Conservation (phyloP, 371 early-diverging fungal genomes). For the Chytridium lagenaria region DNA sequence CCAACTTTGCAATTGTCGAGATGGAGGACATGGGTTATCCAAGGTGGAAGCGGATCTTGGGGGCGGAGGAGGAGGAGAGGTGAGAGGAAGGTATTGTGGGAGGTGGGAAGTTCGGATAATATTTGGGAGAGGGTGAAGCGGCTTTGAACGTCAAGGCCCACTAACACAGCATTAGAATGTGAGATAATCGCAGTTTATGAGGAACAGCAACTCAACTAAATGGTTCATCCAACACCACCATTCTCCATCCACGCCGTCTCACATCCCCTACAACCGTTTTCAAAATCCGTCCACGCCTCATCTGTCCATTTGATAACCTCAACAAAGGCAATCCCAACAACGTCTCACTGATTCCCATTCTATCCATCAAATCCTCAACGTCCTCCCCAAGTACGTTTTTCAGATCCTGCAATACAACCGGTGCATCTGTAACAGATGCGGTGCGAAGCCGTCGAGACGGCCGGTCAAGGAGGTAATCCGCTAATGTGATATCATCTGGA, state of each 20-base stretch:
- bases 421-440: slow-evolving; percentile 8
- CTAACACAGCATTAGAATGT: slow-evolving; percentile 29
- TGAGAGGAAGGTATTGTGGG: slow-evolving; percentile 25
- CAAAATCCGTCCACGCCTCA: slow-evolving; percentile 62
- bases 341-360: slow-evolving; percentile 50
- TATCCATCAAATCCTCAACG: slow-evolving; percentile 16
- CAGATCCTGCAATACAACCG: not conserved
- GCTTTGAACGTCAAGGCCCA: slow-evolving; percentile 65
- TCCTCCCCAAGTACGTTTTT: not conserved
- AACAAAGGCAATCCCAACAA: slow-evolving; percentile 57
- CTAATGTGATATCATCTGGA: slow-evolving; percentile 2
- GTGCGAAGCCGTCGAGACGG: slow-evolving; percentile 22
- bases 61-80: slow-evolving; percentile 61
- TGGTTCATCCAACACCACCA: slow-evolving; percentile 66
- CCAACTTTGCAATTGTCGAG: slow-evolving; percentile 44
- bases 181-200: not conserved
- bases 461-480: slow-evolving; percentile 14
- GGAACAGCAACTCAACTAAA: slow-evolving; percentile 54
- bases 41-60: slow-evolving; percentile 64
- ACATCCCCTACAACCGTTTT: slow-evolving; percentile 53
- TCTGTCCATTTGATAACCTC: slow-evolving; percentile 67
- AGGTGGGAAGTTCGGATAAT: slow-evolving; percentile 45
- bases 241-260: slow-evolving; percentile 25
- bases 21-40: slow-evolving; percentile 63
- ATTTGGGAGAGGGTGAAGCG: slow-evolving; percentile 53